A percentile compares a stretch with the other conserved stretches of the same genome.
Conservation (phyloP, 2,329 filamentous ascomycete genomes). For the Chaetomiaceae sp. region DNA sequence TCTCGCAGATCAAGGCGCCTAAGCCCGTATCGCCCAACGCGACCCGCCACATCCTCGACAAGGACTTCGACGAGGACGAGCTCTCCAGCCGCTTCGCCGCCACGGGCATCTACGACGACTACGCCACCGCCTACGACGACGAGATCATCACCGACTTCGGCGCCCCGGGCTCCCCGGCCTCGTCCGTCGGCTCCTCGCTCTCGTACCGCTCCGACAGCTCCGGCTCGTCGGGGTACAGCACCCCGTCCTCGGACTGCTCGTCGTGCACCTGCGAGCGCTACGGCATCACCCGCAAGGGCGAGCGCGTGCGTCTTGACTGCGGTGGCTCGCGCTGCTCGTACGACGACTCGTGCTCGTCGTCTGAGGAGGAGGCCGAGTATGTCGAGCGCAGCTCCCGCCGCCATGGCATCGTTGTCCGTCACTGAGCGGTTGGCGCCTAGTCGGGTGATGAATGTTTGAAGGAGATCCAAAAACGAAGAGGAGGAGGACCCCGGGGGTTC, state of each 20-base stretch:
- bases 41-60: slow-evolving; percentile 78
- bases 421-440: slow-evolving; percentile 23
- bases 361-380: slow-evolving; percentile 53
- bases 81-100: slow-evolving; percentile 68
- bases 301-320: slow-evolving; percentile 94
- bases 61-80: slow-evolving; percentile 72
- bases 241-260: slow-evolving; percentile 66
- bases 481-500: slow-evolving; percentile 18
- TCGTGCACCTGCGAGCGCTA: slow-evolving; percentile 93
- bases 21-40: slow-evolving; percentile 84
- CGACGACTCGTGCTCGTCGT: slow-evolving; percentile 60
- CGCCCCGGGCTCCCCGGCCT: slow-evolving; percentile 52
- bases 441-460: slow-evolving; percentile 22
- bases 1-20: slow-evolving; percentile 84
- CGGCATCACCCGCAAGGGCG: slow-evolving; percentile 88
- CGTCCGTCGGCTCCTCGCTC: slow-evolving; percentile 61
- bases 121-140: slow-evolving; percentile 37
- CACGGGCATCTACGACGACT: slow-evolving; percentile 51
- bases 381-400: slow-evolving; percentile 51
- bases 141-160: slow-evolving; percentile 51
- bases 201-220: slow-evolving; percentile 69
- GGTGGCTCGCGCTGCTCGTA: slow-evolving; percentile 83
- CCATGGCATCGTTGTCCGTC: slow-evolving; percentile 56
- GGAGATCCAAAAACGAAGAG: not conserved
- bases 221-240: slow-evolving; percentile 71